Conservation (phyloP, 2,329 filamentous ascomycete species). For the Talaromyces sp. region DNA sequence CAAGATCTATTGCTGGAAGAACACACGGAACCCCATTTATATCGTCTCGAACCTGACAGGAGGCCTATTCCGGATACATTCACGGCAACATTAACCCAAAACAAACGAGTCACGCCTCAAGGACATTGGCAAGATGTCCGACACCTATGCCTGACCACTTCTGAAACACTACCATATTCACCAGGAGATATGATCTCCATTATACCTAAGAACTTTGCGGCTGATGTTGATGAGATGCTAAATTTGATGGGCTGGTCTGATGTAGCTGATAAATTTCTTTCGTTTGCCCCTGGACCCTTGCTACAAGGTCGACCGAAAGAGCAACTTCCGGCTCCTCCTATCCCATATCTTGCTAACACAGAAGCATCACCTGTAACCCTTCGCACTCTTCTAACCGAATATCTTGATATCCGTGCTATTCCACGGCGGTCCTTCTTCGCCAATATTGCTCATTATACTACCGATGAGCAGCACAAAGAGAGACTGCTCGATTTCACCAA, state of each 20-base stretch:
- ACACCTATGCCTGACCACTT: conserved; percentile 62
- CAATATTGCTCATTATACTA: conserved; percentile 71
- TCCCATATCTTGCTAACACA: conserved; percentile 39
- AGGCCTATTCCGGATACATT: conserved; percentile 61
- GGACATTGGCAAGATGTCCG: conserved; percentile 94
- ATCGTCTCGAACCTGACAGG: conserved; percentile 41
- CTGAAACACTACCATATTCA: conserved; percentile 48
- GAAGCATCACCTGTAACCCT: conserved; percentile 56
- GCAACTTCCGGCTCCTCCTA: conserved; percentile 30
- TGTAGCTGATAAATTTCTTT: conserved; percentile 69
- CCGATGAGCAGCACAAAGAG: conserved; percentile 70
- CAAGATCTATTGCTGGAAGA: not conserved
- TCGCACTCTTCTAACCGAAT: conserved; percentile 72
- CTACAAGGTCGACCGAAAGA: conserved; percentile 25
- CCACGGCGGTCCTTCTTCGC: conserved; percentile 85
- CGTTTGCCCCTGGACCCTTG: conserved; percentile 43
- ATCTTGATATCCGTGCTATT: conserved; percentile 85
- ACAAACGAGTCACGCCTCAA: conserved; percentile 69
- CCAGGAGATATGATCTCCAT: conserved; percentile 81
- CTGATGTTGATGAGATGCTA: conserved; percentile 77
- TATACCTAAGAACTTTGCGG: conserved; percentile 81
- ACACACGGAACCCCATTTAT: conserved; percentile 13
- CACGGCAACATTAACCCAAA: conserved; percentile 61
- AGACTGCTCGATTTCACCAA: conserved; percentile 80
- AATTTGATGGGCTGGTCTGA: conserved; percentile 73